Evolutionary conservation across 1,284 basidiomycete species (phyloP), one percentile per base, ranked within the genome.

Genomic region (Ceratorhiza oryzae-sativae): DNA sequence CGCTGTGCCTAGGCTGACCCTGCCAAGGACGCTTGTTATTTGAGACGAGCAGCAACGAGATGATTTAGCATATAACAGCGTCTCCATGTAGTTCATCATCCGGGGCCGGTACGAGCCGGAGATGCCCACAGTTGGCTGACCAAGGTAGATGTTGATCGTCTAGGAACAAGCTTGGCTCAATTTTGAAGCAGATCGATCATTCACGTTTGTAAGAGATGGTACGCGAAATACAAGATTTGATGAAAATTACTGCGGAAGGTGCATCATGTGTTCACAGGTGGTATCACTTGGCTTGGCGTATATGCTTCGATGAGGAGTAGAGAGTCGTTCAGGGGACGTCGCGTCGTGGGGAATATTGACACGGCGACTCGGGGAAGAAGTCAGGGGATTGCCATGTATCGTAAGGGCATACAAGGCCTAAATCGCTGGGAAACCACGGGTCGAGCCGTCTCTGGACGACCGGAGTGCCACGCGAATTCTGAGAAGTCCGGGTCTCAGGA

Each of bases 401-500:
- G 30, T 55, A 25, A 51, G 27, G 6, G 36, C 32, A 55, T 9
- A 18, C n/a, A 18, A 55, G 30, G 27, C 27, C 30, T 34, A 32
- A 27, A 30, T 53, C 13, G 18, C 51, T 30, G 32, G 10, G 15
- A 32, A 20, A 36, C 32, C 6, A n/a, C 61, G 61, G 61, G 39
- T 34, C 20, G 32, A 32, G 18, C 61, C 61, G 61, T 49, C 46
- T 49, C 61, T 63, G 61, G 61, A 49, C 45, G 46, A 2, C 23
- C 9, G 30, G 61, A 27, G 61, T 63, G 61, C 61, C 30, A 62
- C 45, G 60, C 60, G 45, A 62, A 62, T 45, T 36, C 45, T 20
- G 23, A 51, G 61, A 63, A 63, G 61, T 23, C 20, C 61, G 51
- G 46, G 61, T 20, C 27, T 63, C 60, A 34, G 30, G 61, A 63